Evolutionary conservation across 148 eudicot genomes (phyloP).

Genomic region (Polygonum aviculare): DNA sequence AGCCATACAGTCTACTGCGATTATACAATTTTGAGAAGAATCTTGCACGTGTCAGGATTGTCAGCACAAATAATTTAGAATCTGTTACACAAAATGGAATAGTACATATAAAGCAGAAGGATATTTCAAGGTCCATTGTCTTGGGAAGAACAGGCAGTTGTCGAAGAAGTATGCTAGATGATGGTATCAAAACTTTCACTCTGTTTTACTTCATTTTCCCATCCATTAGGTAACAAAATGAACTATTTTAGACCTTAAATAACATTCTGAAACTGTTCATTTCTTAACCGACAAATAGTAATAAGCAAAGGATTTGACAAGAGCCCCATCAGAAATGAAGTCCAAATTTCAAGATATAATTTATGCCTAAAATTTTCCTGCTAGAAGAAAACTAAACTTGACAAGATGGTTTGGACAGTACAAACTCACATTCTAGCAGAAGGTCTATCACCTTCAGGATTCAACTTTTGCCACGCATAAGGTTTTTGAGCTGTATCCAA

Average conservation of each 20-base stretch:
- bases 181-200: neutral
- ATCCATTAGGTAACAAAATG: neutral
- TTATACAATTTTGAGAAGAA: neutral
- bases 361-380: neutral
- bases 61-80: neutral
- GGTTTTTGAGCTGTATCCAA: slow-evolving; percentile 98
- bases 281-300: neutral
- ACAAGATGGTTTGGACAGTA: slow-evolving; percentile 11
- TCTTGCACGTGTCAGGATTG: neutral
- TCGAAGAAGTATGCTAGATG: neutral
- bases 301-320: neutral
- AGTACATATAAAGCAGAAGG: neutral
- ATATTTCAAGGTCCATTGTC: neutral
- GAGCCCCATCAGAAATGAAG: neutral
- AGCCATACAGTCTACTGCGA: neutral
- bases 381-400: neutral
- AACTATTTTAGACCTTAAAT: neutral
- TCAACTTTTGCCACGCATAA: slow-evolving; percentile 81
- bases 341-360: neutral
- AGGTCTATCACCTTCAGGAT: slow-evolving; percentile 95
- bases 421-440: slow-evolving; percentile 96
- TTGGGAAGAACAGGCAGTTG: neutral
- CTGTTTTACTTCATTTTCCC: neutral
- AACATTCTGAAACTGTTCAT: neutral
- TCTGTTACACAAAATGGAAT: neutral